Conservation (phyloP, 495 filamentous ascomycete genomes). For the Aspergillus hancockii region DNA sequence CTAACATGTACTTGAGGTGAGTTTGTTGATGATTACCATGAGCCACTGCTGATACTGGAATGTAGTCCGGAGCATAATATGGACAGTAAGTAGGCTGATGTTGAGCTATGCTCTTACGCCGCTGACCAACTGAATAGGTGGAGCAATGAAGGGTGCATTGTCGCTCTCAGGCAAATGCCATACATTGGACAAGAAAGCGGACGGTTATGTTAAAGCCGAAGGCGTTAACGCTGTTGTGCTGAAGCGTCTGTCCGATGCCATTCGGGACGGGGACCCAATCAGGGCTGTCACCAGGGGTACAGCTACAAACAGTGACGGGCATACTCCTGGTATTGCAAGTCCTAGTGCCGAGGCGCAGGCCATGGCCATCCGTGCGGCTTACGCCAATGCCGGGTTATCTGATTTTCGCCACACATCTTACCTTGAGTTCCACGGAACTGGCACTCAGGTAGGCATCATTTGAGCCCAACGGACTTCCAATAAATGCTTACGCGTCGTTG, state of each 20-base stretch:
- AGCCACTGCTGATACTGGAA: too few relatives aligned
- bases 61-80: too few relatives aligned
- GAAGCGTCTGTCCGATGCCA: slow-evolving; percentile 32
- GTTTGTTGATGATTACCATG: too few relatives aligned
- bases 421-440: slow-evolving; percentile 6
- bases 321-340: background rate
- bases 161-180: slow-evolving; percentile 2
- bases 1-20: too few relatives aligned
- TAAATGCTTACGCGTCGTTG: too few relatives aligned
- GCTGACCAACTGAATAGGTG: too few relatives aligned
- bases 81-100: too few relatives aligned
- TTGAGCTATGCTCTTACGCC: too few relatives aligned
- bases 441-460: background rate
- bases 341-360: slow-evolving; percentile 3
- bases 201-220: slow-evolving; percentile 40
- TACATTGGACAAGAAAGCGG: slow-evolving; percentile 35
- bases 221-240: slow-evolving; percentile 32
- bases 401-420: background rate
- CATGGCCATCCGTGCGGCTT: background rate
- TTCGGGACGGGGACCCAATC: slow-evolving; percentile 15
- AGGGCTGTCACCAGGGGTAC: slow-evolving; percentile 31
- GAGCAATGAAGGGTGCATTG: too few relatives aligned
- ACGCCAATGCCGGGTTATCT: background rate
- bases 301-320: background rate
- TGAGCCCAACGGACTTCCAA: too few relatives aligned